Conservation (phyloP, 257 asterid genomes). For the Perilla frutescens region DNA sequence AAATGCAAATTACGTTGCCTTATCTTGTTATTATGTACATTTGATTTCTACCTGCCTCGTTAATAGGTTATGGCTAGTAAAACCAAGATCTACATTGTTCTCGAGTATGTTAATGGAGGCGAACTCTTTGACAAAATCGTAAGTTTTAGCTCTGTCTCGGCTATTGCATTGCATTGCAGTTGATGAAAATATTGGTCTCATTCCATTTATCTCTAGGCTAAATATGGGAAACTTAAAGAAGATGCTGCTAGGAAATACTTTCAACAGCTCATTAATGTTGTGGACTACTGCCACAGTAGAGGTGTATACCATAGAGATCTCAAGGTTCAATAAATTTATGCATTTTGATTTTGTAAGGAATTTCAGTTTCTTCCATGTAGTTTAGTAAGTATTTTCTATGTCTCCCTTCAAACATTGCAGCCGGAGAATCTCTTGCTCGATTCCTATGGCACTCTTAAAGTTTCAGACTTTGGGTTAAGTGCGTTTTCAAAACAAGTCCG, state of each 20-base stretch:
- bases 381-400: slow-evolving; percentile 13
- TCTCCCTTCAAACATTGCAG: slow-evolving; percentile 47
- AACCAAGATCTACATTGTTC: slow-evolving; percentile 79
- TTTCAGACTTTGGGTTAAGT: slow-evolving; percentile 85
- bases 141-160: slow-evolving; percentile 31
- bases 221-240: slow-evolving; percentile 73
- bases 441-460: slow-evolving; percentile 66
- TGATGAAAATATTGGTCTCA: slow-evolving; percentile 3
- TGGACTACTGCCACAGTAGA: slow-evolving; percentile 91
- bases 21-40: too few species aligned
- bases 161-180: slow-evolving; percentile 1
- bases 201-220: slow-evolving; percentile 51
- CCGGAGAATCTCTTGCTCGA: slow-evolving; percentile 87
- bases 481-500: slow-evolving; percentile 76
- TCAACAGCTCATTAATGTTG: slow-evolving; percentile 87
- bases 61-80: slow-evolving; percentile 83
- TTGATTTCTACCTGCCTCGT: neutral
- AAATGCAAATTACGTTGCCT: neutral
- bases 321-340: slow-evolving; percentile 53
- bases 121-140: slow-evolving; percentile 90
- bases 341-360: slow-evolving; percentile 5
- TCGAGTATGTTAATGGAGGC: slow-evolving; percentile 80
- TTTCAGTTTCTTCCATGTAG: slow-evolving; percentile 6
- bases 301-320: slow-evolving; percentile 85
- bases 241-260: slow-evolving; percentile 70